Evolutionary conservation across 1,139 yeast species (phyloP), one percentile per base, ranked within the genome.

Genomic region (Lodderomyces oxycetoniae): DNA sequence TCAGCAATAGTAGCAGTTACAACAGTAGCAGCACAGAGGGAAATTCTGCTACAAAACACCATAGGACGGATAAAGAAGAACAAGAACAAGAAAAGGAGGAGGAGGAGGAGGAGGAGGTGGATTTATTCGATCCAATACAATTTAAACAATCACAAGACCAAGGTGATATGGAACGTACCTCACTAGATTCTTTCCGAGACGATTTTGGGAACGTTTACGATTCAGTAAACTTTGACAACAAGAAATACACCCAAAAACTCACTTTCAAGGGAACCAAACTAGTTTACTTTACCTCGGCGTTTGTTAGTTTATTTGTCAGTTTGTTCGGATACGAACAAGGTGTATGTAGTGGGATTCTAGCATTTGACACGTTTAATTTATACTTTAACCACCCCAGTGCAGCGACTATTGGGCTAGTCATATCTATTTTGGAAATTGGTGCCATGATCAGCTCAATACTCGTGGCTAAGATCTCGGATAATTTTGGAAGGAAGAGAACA

Each of bases 281-380:
- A 33, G 71, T 79, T 10, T 86, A 85, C 54, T 82, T 85, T 59
- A 85, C 94, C 3, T 77, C 89, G 1, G 77, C 82, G 8, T 86
- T 86, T 56, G 94, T 86, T 14, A 79, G 89, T 22, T 63, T 85
- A 5, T 93, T 94, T 35, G 95, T 87, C 10, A 80, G 87, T 37
- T 64, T 87, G 22, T 87, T 86, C 53, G 96, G 95, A 4, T 87
- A 84, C 57, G 95, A 87, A 53, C 96, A 87, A 58, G 95, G 95
- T 36, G 95, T 86, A 31, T 84, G 89, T 77, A 77, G 87, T 23
- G 91, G 94, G 3, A 77, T 87, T 30, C 51, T 67, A 32, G 67
- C 71, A n/a, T 67, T 59, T 41, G 66, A 54, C 12, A 67, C 74
- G 2, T 74, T 74, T 45, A 55, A 54, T 17, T 42, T 47, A 27